These are phyloP conservation scores for Nasturtium officinale DNA, from an alignment of 345 rosid species.

Conservation along the genomic window DNA sequence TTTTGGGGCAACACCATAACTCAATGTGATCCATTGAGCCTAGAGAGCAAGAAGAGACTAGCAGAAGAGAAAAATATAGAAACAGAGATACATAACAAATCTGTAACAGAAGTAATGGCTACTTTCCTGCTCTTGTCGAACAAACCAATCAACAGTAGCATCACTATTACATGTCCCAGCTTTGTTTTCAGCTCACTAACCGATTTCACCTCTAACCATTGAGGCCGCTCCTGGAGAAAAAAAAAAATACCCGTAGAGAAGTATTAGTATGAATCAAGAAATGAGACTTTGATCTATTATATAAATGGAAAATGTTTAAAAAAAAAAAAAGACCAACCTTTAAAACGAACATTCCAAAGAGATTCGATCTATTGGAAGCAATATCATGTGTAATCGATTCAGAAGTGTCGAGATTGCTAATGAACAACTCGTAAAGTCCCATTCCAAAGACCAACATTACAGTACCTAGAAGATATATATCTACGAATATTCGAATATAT, in stretches of 20 bases:
- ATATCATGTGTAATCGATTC: slow-evolving; percentile 47
- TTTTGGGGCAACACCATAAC: slow-evolving; percentile 7
- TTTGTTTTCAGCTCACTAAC: slow-evolving; percentile 84
- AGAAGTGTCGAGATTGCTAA: slow-evolving; percentile 72
- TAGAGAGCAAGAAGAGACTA: slow-evolving; percentile 79
- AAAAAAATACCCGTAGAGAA: not conserved
- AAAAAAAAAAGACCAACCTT: slow-evolving; percentile 49
- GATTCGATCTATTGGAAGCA: slow-evolving; percentile 53
- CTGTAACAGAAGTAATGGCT: slow-evolving; percentile 60
- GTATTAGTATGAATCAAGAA: slow-evolving; percentile 2
- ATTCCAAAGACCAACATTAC: slow-evolving; percentile 95
- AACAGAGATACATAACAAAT: slow-evolving; percentile 81
- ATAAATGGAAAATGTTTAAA: not conserved
- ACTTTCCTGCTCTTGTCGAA: slow-evolving; percentile 85
- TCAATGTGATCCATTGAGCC: slow-evolving; percentile 55
- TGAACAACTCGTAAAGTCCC: slow-evolving; percentile 95
- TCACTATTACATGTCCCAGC: slow-evolving; percentile 92
- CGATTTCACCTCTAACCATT: slow-evolving; percentile 79
- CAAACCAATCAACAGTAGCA: slow-evolving; percentile 88
- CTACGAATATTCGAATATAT: slow-evolving; percentile 41
- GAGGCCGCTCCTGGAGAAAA: slow-evolving; percentile 69
- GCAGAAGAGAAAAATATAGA: slow-evolving; percentile 78
- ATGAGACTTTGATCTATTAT: not conserved
- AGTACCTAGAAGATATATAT: slow-evolving; percentile 88
- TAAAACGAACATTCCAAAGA: slow-evolving; percentile 74